These are phyloP conservation scores for Lichtheimia corymbifera DNA, from an alignment of 371 early-diverging fungal genomes.

Conservation along the genomic window DNA sequence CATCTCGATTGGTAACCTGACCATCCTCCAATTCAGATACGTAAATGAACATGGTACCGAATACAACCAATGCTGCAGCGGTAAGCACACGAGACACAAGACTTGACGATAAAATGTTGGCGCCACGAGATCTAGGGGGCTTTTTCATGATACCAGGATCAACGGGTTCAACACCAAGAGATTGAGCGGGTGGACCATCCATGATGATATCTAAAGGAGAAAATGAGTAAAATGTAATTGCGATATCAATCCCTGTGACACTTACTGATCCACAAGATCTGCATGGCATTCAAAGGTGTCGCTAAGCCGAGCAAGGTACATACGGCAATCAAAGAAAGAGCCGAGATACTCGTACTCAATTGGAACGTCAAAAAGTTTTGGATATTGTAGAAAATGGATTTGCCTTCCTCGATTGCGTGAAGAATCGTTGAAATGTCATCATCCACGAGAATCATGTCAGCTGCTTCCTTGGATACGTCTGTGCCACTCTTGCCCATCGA, in stretches of 20 bases:
- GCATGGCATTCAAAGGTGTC: slow-evolving; percentile 97
- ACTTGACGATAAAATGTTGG: slow-evolving; percentile 75
- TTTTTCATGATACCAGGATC: slow-evolving; percentile 83
- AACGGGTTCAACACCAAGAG: slow-evolving; percentile 84
- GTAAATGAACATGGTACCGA: slow-evolving; percentile 87
- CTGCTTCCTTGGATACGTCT: slow-evolving; percentile 90
- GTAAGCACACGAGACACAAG: slow-evolving; percentile 78
- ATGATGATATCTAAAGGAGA: slow-evolving; percentile 75
- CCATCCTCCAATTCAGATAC: slow-evolving; percentile 79
- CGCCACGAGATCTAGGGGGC: slow-evolving; percentile 76
- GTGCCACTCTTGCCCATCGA: slow-evolving; percentile 91
- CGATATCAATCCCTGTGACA: slow-evolving; percentile 7
- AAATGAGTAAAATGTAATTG: neutral
- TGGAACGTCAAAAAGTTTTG: slow-evolving; percentile 91
- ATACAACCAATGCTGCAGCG: slow-evolving; percentile 80
- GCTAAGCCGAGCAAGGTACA: slow-evolving; percentile 83
- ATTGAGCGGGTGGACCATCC: slow-evolving; percentile 94
- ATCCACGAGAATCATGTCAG: slow-evolving; percentile 90
- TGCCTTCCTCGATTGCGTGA: slow-evolving; percentile 90
- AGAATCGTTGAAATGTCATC: slow-evolving; percentile 86
- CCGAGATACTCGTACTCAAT: slow-evolving; percentile 82
- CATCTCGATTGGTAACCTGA: slow-evolving; percentile 74
- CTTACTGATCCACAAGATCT: slow-evolving; percentile 95
- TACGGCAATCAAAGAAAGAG: slow-evolving; percentile 84
- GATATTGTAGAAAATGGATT: slow-evolving; percentile 91